phyloP scores from a whole-genome alignment of 1,139 yeast genomes.

The Saccharomyces hybrid region DNA sequence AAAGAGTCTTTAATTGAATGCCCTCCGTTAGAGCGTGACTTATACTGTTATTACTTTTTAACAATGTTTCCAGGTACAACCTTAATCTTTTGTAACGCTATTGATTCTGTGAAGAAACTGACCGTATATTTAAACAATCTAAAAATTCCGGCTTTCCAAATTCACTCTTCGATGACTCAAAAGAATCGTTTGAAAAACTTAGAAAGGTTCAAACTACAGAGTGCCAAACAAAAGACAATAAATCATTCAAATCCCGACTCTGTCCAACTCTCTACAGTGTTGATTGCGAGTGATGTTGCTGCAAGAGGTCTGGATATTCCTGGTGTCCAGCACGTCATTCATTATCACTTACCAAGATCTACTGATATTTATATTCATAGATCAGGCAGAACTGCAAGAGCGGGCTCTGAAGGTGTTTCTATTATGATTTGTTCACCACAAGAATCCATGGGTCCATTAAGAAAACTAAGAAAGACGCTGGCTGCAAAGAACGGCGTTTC shows the following conservation, averaged over 20 bases:
- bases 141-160: conserved; percentile 64
- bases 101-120: conserved; percentile 83
- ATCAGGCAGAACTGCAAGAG: conserved; percentile 98
- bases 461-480: conserved; percentile 61
- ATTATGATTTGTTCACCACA: conserved; percentile 89
- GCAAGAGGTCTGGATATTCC: conserved; percentile 97
- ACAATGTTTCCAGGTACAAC: conserved; percentile 85
- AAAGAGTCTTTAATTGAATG: conserved; percentile 89
- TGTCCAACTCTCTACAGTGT: conserved; percentile 44
- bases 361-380: conserved; percentile 94
- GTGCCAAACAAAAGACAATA: conserved; percentile 30
- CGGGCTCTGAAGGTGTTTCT: conserved; percentile 88
- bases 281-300: conserved; percentile 95
- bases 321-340: conserved; percentile 86
- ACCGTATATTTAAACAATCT: conserved; percentile 68
- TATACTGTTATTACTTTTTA: conserved; percentile 80
- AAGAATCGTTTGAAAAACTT: conserved; percentile 81
- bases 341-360: conserved; percentile 88
- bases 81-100: conserved; percentile 85
- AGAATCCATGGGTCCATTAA: conserved; percentile 82
- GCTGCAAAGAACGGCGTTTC: conserved; percentile 31
- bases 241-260: neutral
- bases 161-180: conserved; percentile 93
- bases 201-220: conserved; percentile 59
- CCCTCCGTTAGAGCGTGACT: conserved; percentile 82